Evolutionary conservation across 2,329 filamentous ascomycete species (phyloP).

Genomic region (Sodiomyces alkalinus): DNA sequence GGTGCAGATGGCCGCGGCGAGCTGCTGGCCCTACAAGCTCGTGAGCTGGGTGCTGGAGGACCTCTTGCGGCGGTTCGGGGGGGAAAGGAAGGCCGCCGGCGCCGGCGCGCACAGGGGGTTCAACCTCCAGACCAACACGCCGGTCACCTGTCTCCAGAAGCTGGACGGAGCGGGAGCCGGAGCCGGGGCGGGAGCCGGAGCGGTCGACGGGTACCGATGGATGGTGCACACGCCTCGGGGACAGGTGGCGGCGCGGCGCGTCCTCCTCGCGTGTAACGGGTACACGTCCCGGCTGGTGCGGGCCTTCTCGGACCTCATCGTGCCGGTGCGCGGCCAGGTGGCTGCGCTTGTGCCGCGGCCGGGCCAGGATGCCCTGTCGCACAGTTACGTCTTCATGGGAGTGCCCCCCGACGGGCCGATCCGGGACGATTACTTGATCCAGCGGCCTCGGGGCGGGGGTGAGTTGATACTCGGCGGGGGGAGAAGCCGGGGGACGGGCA

Average conservation of each 20-base stretch:
- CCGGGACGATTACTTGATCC: conserved; percentile 59
- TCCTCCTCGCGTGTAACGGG: conserved; percentile 70
- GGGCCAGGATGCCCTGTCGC: conserved; percentile 18
- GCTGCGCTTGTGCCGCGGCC: conserved; percentile 43
- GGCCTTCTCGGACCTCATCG: conserved; percentile 51
- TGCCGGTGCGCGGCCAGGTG: conserved; percentile 65
- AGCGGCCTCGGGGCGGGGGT: conserved; percentile 42
- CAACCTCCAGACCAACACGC: conserved; percentile 63
- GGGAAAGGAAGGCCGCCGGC: too few relatives aligned
- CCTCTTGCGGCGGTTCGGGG: conserved; percentile 26
- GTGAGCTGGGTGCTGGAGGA: conserved; percentile 55
- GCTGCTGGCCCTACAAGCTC: conserved; percentile 74
- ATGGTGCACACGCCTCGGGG: conserved; percentile 54
- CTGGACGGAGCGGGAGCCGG: conserved; percentile 2
- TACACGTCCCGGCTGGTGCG: conserved; percentile 69
- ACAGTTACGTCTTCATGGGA: conserved; percentile 45
- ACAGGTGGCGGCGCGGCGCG: conserved; percentile 40
- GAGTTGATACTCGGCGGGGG: conserved; percentile 61
- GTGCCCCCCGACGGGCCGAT: conserved; percentile 14
- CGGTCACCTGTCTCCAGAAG: conserved; percentile 36
- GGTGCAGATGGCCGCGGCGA: conserved; percentile 48
- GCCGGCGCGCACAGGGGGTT: conserved; percentile 25
- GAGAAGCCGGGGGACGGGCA: conserved; percentile 35
- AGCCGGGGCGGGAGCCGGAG: too few relatives aligned
- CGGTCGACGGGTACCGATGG: too few relatives aligned